Percentiles rank a stretch among this genome's conserved stretches.
phyloP scores from a whole-genome alignment of 2,329 filamentous ascomycete species.

The Aspergillus sp. region DNA sequence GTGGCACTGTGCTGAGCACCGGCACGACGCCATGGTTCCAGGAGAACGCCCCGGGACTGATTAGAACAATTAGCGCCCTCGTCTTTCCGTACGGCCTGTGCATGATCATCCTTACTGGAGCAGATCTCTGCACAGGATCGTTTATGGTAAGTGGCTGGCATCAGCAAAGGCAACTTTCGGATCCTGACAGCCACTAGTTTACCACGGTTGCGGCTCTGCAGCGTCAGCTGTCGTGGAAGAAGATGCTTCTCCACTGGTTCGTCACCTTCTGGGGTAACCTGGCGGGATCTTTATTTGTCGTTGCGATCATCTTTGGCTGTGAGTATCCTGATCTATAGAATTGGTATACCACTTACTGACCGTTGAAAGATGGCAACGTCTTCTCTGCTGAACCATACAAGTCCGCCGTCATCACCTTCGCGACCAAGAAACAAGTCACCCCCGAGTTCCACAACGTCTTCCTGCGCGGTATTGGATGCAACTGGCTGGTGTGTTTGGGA shows the following conservation, averaged over 20 bases:
- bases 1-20: constrained; percentile 47
- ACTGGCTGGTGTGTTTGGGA: constrained; percentile 58
- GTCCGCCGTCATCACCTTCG: constrained; percentile 45
- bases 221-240: constrained; percentile 35
- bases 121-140: constrained; percentile 49
- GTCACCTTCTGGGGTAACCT: constrained; percentile 51
- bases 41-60: constrained; percentile 48
- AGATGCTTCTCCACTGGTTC: constrained; percentile 43
- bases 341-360: background rate
- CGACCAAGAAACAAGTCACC: constrained; percentile 48
- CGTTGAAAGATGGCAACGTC: constrained; percentile 42
- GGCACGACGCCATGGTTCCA: constrained; percentile 49
- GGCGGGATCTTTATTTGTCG: constrained; percentile 48
- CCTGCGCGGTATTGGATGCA: constrained; percentile 54
- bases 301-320: constrained; percentile 50
- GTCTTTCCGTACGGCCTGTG: constrained; percentile 52
- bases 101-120: constrained; percentile 49
- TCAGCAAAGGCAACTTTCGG: background rate
- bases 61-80: constrained; percentile 45
- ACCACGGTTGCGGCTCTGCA: constrained; percentile 46
- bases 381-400: constrained; percentile 47
- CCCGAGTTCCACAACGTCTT: constrained; percentile 54
- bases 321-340: constrained; percentile 9
- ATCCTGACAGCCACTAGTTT: constrained; percentile 27
- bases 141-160: constrained; percentile 38